Conservation (phyloP, 176 grass and related monocot genomes). For the Avena insularis region DNA sequence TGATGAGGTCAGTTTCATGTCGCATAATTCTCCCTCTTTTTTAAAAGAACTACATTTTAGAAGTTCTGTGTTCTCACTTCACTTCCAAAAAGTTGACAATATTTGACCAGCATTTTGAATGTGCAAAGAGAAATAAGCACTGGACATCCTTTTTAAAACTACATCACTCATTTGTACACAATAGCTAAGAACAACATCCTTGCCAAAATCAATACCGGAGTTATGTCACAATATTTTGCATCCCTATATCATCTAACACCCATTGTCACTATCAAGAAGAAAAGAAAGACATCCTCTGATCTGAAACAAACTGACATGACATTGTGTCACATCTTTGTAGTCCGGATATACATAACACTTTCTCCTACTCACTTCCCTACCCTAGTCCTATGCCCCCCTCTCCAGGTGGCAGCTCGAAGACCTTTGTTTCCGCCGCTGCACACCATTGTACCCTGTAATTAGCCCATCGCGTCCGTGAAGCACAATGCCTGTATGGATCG, state of each 20-base stretch:
- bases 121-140: neutral
- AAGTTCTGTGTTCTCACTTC: too few relatives aligned
- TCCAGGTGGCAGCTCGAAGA: slow-evolving; percentile 48
- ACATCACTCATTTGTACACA: slow-evolving; percentile 30
- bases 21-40: neutral
- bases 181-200: slow-evolving; percentile 41
- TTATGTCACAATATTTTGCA: slow-evolving; percentile 47
- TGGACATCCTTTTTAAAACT: neutral
- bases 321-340: slow-evolving; percentile 53
- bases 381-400: slow-evolving; percentile 48
- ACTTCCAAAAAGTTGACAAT: neutral
- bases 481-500: slow-evolving; percentile 62
- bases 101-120: neutral
- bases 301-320: slow-evolving; percentile 40
- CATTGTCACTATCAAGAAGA: slow-evolving; percentile 42
- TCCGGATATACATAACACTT: slow-evolving; percentile 5
- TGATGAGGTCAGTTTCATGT: neutral
- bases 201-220: slow-evolving; percentile 37
- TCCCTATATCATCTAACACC: slow-evolving; percentile 32
- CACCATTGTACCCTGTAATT: slow-evolving; percentile 30
- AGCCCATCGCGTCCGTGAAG: slow-evolving; percentile 43
- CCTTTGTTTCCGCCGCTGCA: slow-evolving; percentile 45
- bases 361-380: neutral
- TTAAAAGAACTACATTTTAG: neutral
- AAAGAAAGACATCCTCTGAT: slow-evolving; percentile 31